Base-by-base conservation (phyloP, 2,329 filamentous ascomycete genomes). In the Cryphonectria radicalis region DNA sequence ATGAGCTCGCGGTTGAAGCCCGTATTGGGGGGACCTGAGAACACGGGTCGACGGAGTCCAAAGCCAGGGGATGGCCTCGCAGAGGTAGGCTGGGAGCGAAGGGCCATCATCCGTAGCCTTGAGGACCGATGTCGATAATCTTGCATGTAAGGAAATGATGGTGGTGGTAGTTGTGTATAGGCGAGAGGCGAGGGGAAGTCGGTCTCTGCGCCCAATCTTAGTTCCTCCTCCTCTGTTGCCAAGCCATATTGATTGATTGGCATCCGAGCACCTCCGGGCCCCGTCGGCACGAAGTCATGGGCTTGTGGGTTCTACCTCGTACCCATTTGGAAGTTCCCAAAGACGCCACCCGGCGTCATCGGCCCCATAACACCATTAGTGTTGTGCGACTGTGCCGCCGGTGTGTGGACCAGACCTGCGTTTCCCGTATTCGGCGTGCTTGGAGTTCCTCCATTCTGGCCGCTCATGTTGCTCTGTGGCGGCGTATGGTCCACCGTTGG, bases 291-390 rank as follows among this genome's bases (percentile, higher is more conserved):
- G 10, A 42, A 42, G 65, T 25, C 17, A 40, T 66, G 53, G 22
- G 53, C 22, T 17, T 67, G 66, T 67, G 50, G 46, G 72, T 71
- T 10, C 76, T 72, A 72, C 64, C 70, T 72, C 57, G 68, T 75
- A 25, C 75, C 81, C 81, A 88, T 88, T 72, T 86, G 84, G 81
- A 95, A 95, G 78, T 86, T 88, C 64, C 93, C 93, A 84, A 95
- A 94, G 35, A 91, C 89, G 67, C 92, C 92, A 37, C 90, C 90
- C 0, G 93, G 93, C 10, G 93, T 96, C 87, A 94, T 90, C 50
- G 92, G 88, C 3, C 91, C 91, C 79, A 91, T 89, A 78, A 85
- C 81, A 67, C 84, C 88, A 77, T 86, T 91, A 74, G 84, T 88
- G 80, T 89, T 87, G 74, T 88, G 84, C 69, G 81, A 81, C 74